Percentiles rank a stretch among this genome's conserved stretches.
Conservation (phyloP, 495 filamentous ascomycete species). For the Oidiodendron maius region DNA sequence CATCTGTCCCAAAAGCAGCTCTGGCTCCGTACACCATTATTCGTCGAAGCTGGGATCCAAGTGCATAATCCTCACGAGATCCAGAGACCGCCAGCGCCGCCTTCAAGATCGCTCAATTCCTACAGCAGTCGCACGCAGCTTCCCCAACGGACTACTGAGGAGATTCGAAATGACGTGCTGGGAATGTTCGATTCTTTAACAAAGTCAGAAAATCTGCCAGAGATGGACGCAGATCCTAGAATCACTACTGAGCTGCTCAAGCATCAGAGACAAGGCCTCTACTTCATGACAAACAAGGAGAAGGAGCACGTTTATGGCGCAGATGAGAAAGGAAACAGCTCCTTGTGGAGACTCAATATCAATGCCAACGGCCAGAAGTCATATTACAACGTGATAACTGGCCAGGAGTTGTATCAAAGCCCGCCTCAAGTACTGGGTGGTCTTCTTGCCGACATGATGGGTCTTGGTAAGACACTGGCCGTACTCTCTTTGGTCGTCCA, state of each 20-base stretch:
- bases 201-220: constrained; percentile 67
- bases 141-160: constrained; percentile 62
- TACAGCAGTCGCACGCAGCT: constrained; percentile 37
- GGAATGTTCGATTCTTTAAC: constrained; percentile 80
- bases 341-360: constrained; percentile 63
- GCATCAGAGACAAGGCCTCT: constrained; percentile 88
- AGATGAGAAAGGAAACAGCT: constrained; percentile 50
- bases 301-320: constrained; percentile 46
- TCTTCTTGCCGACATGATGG: constrained; percentile 98
- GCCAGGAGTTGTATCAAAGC: constrained; percentile 50
- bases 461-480: constrained; percentile 88
- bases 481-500: constrained; percentile 70
- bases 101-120: constrained; percentile 16
- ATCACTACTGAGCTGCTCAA: constrained; percentile 67
- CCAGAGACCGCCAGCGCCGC: constrained; percentile 31
- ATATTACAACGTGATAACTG: constrained; percentile 82
- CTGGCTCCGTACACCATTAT: constrained; percentile 55
- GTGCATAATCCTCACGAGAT: constrained; percentile 64
- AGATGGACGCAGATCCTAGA: constrained; percentile 56
- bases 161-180: constrained; percentile 76
- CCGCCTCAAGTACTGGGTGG: constrained; percentile 73
- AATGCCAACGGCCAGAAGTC: constrained; percentile 45
- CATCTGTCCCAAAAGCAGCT: constrained; percentile 59
- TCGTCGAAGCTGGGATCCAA: constrained; percentile 57
- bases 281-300: constrained; percentile 84